These are phyloP conservation scores for Actinidia polygama DNA, from an alignment of 179 eudicot species.

Conservation along the genomic window DNA sequence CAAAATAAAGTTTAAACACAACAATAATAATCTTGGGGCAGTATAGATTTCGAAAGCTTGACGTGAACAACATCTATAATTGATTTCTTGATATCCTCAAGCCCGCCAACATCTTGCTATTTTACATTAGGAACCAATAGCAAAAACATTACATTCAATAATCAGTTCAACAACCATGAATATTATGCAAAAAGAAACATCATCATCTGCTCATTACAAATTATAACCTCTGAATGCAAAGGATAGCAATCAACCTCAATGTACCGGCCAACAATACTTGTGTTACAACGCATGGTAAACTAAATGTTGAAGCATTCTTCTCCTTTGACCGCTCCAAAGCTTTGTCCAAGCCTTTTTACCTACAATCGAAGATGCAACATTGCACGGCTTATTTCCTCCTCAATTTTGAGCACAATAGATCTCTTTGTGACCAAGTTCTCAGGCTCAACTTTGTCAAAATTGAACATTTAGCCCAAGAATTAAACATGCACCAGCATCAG, in stretches of 20 bases:
- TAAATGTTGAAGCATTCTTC: slow-evolving; percentile 89
- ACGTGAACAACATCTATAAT: slow-evolving; percentile 98
- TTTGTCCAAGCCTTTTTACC: slow-evolving; percentile 61
- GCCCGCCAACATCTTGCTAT: slow-evolving; percentile 99
- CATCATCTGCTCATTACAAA: not conserved
- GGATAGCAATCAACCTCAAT: not conserved
- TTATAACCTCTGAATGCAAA: not conserved
- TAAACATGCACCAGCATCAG: slow-evolving; percentile 82
- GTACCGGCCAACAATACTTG: not conserved
- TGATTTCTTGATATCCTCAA: slow-evolving; percentile 97
- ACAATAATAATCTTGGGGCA: not conserved
- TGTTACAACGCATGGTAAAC: slow-evolving; percentile 27
- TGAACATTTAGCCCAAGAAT: slow-evolving; percentile 39
- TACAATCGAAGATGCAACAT: slow-evolving; percentile 39
- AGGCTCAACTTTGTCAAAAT: slow-evolving; percentile 34
- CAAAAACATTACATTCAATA: slow-evolving; percentile 20
- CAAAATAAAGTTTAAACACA: not conserved
- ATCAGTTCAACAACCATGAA: slow-evolving; percentile 10
- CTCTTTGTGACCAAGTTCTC: slow-evolving; percentile 32
- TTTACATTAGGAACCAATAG: slow-evolving; percentile 85
- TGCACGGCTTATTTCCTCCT: slow-evolving; percentile 35
- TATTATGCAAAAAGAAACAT: slow-evolving; percentile 4
- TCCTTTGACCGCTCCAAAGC: slow-evolving; percentile 86
- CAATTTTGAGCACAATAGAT: slow-evolving; percentile 26
- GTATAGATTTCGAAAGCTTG: slow-evolving; percentile 12